Base-by-base conservation (phyloP, 495 filamentous ascomycete genomes). In the Talaromyces proteolyticus region DNA sequence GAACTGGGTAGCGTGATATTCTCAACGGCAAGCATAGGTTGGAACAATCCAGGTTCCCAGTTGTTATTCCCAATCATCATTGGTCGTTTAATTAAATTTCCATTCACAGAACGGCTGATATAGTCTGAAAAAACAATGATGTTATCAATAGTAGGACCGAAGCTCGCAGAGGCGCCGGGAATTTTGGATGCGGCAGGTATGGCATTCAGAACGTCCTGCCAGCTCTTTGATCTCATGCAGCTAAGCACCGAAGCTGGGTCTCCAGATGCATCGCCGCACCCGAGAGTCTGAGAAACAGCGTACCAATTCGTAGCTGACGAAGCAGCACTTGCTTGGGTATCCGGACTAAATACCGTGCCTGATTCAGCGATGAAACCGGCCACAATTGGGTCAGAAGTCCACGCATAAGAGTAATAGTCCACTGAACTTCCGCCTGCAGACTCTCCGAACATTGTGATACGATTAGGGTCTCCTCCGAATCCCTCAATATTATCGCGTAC, bases 171-270 rank as follows among this genome's bases (percentile, higher is more conserved):
- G 1, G 4, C 29, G 14, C 8, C 29, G 4, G 8, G 8, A 10
- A 34, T 14, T 34, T 8, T 10, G 14, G 29, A 8, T 18, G 38
- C 45, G 4, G 37, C 20, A 4, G 11, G 29, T 23, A 57, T 56
- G 6, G 65, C 69, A 5, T 56, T 47, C 17, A 67, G 51, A 17
- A 77, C 55, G 2, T 55, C 63, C 1, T 58, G 43, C 44, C 48
- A 56, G 51, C 63, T 62, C 38, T 62, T 58, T 21, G 22, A 43
- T 14, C 69, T 63, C 69, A 79, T 73, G 56, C 77, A 81, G 2
- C 54, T 50, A 34, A 34, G 29, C 22, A 75, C 54, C 47, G 63
- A 61, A 24, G 59, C 58, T 18, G 56, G 55, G 0, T 65, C 41
- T 49, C 54, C 49, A 34, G 54, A 21, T 42, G 48, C 43, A 44